Conservation (phyloP, 768 basidiomycete genomes). For the Tremella yokohamensis region DNA sequence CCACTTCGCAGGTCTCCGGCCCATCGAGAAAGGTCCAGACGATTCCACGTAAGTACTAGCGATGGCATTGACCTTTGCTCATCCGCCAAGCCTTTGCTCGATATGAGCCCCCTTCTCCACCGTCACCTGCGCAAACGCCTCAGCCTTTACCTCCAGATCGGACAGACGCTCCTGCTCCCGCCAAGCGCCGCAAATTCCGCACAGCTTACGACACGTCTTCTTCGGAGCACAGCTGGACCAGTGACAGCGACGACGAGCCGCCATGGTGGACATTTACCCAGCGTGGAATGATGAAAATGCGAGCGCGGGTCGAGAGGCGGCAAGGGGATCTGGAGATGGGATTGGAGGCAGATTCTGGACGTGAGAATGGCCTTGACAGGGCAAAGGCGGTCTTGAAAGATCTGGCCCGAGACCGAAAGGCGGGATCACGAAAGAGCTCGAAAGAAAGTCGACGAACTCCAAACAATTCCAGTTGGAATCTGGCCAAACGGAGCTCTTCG, state of each 20-base stretch:
- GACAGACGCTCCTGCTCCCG: not conserved
- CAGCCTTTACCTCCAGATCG: slow-evolving; percentile 9
- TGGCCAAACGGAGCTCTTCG: no score
- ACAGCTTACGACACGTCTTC: slow-evolving; percentile 22
- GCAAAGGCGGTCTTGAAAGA: not conserved
- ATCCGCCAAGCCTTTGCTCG: slow-evolving; percentile 27
- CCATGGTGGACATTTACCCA: slow-evolving; percentile 45
- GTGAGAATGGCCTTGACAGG: slow-evolving; percentile 3
- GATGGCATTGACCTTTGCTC: not conserved
- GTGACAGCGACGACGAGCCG: slow-evolving; percentile 32
- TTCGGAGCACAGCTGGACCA: slow-evolving; percentile 14
- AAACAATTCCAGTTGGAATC: no score
- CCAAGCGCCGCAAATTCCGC: slow-evolving; percentile 17
- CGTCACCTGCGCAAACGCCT: slow-evolving; percentile 11
- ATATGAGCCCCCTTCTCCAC: slow-evolving; percentile 35
- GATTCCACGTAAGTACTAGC: slow-evolving; percentile 36
- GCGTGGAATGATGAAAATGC: slow-evolving; percentile 35
- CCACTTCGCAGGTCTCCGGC: not conserved
- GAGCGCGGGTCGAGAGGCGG: slow-evolving; percentile 14
- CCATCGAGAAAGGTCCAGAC: slow-evolving; percentile 29
- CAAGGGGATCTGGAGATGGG: slow-evolving; percentile 11
- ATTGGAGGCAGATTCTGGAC: slow-evolving; percentile 3
- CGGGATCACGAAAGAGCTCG: no score
- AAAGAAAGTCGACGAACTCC: no score
- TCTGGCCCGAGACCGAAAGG: no score